phyloP scores from a whole-genome alignment of 2,329 filamentous ascomycete genomes.

The Hypocrella siamensis region DNA sequence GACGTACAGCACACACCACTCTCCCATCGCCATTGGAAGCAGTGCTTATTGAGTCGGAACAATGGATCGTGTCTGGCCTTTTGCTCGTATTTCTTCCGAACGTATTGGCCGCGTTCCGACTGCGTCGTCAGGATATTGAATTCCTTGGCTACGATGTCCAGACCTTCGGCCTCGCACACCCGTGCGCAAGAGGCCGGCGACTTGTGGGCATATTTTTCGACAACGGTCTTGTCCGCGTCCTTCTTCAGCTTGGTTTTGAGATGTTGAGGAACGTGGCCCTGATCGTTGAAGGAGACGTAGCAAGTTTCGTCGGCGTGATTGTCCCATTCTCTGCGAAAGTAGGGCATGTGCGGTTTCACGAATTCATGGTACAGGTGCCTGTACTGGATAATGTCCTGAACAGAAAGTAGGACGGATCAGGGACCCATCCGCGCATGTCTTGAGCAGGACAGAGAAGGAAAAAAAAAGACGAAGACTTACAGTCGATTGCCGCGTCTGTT shows the following conservation, averaged over 20 bases:
- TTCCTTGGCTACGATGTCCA: conserved; percentile 19
- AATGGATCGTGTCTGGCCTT: conserved; percentile 6
- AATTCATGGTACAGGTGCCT: conserved; percentile 33
- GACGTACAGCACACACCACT: conserved; percentile 26
- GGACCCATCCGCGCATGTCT: background rate
- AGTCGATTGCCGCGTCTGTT: conserved; percentile 28
- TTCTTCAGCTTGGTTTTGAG: conserved; percentile 20
- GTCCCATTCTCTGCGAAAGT: conserved; percentile 32
- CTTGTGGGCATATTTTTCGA: conserved; percentile 28
- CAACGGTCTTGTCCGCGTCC: conserved; percentile 20
- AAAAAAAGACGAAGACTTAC: conserved; percentile 13
- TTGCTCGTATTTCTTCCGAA: conserved; percentile 12
- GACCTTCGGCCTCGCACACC: conserved; percentile 27
- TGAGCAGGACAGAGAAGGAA: background rate
- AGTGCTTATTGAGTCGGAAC: conserved; percentile 18
- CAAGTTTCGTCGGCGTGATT: conserved; percentile 33
- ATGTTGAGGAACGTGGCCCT: conserved; percentile 15
- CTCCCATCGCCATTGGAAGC: conserved; percentile 31
- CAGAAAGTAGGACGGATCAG: background rate
- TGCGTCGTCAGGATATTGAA: conserved; percentile 13
- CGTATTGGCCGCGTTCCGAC: conserved; percentile 11
- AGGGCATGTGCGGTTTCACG: conserved; percentile 26
- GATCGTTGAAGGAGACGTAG: conserved; percentile 24
- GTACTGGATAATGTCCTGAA: conserved; percentile 26
- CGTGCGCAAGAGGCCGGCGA: conserved; percentile 30